phyloP scores from a whole-genome alignment of 192 early-diverging fungal genomes.

The Chytriomyces hyalinus region DNA sequence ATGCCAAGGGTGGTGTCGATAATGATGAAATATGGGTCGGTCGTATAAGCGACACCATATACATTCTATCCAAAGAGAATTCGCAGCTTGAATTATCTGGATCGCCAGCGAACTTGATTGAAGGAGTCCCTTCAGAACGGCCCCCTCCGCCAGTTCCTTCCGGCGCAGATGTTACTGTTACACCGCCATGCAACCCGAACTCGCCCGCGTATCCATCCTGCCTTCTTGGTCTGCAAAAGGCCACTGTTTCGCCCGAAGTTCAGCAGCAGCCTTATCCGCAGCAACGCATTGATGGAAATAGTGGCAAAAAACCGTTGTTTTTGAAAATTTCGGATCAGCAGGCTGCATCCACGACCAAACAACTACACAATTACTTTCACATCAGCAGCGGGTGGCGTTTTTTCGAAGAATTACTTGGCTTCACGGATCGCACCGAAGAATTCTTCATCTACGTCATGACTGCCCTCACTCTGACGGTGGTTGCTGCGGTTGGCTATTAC shows the following conservation, averaged over 20 bases:
- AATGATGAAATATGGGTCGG: constrained; percentile 65
- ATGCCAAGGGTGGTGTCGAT: constrained; percentile 20
- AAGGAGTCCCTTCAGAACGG: background rate
- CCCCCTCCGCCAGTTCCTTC: background rate
- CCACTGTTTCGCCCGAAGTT: background rate
- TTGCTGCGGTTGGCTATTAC: constrained; percentile 17
- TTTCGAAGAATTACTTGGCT: constrained; percentile 18
- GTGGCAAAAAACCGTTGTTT: too few relatives aligned
- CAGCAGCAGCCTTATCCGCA: too few relatives aligned
- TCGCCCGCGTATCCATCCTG: constrained; percentile 12
- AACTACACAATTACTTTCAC: constrained; percentile 18
- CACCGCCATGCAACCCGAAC: background rate
- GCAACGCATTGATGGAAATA: too few relatives aligned
- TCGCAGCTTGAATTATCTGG: constrained; percentile 51
- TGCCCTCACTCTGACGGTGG: background rate
- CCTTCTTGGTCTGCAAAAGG: constrained; percentile 7
- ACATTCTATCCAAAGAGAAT: constrained; percentile 69
- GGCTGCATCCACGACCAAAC: background rate
- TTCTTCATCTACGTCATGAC: constrained; percentile 22
- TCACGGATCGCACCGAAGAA: constrained; percentile 21
- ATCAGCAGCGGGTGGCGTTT: constrained; percentile 22
- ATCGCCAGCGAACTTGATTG: background rate
- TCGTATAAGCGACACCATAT: constrained; percentile 66
- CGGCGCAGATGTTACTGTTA: background rate
- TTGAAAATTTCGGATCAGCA: too few relatives aligned